These are phyloP conservation scores for Millerago galiae DNA, from an alignment of 805 yeast genomes.

Conservation along the genomic window DNA sequence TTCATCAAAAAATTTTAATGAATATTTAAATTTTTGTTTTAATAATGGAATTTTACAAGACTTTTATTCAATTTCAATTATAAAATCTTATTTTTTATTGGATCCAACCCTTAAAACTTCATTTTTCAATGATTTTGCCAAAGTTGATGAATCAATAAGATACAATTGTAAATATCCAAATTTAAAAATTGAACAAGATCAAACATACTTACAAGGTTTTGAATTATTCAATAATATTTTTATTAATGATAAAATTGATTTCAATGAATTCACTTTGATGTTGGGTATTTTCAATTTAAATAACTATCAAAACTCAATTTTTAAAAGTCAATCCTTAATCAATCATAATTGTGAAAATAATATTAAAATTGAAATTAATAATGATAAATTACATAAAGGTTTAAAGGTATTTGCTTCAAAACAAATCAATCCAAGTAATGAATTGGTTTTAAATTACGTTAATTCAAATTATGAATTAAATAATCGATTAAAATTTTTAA, in stretches of 20 bases:
- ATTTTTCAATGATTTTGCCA: slow-evolving; percentile 52
- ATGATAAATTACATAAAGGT: slow-evolving; percentile 37
- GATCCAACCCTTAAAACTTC: neutral
- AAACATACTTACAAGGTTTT: slow-evolving; percentile 34
- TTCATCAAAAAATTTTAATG: slow-evolving; percentile 15
- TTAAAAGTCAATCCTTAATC: slow-evolving; percentile 57
- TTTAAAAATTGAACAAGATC: slow-evolving; percentile 1
- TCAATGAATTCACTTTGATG: slow-evolving; percentile 51
- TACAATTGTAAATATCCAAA: slow-evolving; percentile 31
- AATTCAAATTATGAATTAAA: slow-evolving; percentile 56
- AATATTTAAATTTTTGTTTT: slow-evolving; percentile 54
- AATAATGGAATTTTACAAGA: slow-evolving; percentile 52
- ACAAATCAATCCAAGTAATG: slow-evolving; percentile 57
- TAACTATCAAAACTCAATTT: slow-evolving; percentile 59
- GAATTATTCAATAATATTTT: slow-evolving; percentile 44
- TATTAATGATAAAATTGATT: slow-evolving; percentile 29
- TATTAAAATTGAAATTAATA: slow-evolving; percentile 41
- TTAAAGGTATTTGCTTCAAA: slow-evolving; percentile 54
- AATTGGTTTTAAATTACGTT: slow-evolving; percentile 63
- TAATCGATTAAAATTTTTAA: slow-evolving; percentile 56
- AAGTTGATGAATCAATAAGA: slow-evolving; percentile 60
- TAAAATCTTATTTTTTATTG: slow-evolving; percentile 35
- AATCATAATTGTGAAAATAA: slow-evolving; percentile 78
- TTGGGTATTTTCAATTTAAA: slow-evolving; percentile 73
- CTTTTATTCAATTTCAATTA: slow-evolving; percentile 55